phyloP scores from a whole-genome alignment of 2,329 filamentous ascomycete genomes.

The Colletotrichum noveboracense region DNA sequence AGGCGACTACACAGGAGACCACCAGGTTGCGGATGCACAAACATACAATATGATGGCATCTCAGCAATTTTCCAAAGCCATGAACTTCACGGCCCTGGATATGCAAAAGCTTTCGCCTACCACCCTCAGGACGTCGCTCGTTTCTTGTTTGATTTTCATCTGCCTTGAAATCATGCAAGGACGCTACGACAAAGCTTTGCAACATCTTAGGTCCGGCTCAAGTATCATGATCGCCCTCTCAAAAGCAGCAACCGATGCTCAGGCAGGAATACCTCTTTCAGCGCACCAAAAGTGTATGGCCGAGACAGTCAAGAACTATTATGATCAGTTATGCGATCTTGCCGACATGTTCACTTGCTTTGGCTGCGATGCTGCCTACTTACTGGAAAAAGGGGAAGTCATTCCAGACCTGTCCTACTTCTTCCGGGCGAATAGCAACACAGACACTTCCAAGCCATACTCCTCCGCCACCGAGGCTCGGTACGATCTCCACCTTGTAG shows the following conservation, averaged over 20 bases:
- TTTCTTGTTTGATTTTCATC: conserved; percentile 27
- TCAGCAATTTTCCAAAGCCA: neutral
- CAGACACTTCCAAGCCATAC: neutral
- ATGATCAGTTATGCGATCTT: conserved; percentile 20
- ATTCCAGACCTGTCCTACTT: neutral
- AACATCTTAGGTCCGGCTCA: conserved; percentile 24
- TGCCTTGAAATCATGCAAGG: conserved; percentile 27
- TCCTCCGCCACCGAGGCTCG: neutral
- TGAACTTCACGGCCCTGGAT: neutral
- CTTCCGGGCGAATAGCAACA: neutral
- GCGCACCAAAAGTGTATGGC: neutral
- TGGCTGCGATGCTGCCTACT: conserved; percentile 23
- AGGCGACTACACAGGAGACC: neutral
- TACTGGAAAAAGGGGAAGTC: conserved; percentile 20
- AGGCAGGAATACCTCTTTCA: neutral
- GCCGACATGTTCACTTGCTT: conserved; percentile 25
- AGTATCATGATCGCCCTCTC: neutral
- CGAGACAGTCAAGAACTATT: neutral
- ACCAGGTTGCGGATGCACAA: neutral
- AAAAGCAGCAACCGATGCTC: neutral
- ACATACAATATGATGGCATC: neutral
- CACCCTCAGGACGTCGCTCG: neutral
- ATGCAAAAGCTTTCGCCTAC: neutral
- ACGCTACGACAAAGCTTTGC: conserved; percentile 24
- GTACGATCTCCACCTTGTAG: neutral